Percentiles rank a stretch among this genome's conserved stretches.
phyloP scores from a whole-genome alignment of 495 filamentous ascomycete genomes.

The Penicillium silybi region DNA sequence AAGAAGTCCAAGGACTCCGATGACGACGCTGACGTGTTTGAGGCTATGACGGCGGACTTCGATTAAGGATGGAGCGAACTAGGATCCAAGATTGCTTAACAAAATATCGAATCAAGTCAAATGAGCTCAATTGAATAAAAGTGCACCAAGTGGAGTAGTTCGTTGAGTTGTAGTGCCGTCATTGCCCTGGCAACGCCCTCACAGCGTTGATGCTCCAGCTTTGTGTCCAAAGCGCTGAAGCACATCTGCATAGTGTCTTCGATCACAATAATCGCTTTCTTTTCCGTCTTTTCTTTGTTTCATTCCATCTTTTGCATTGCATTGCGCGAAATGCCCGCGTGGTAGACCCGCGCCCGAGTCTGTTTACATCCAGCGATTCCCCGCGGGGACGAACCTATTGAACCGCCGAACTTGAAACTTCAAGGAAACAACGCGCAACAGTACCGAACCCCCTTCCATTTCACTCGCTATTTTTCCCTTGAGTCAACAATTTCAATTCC shows the following conservation, averaged over 20 bases:
- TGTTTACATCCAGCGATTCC: slow-evolving; percentile 17
- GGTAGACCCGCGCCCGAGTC: background rate
- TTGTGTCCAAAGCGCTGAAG: background rate
- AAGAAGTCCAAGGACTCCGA: slow-evolving; percentile 11
- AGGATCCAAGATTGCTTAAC: too few relatives aligned
- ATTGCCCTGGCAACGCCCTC: slow-evolving; percentile 11
- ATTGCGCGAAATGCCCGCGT: slow-evolving; percentile 8
- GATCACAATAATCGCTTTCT: background rate
- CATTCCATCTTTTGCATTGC: slow-evolving; percentile 6
- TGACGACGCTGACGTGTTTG: slow-evolving; percentile 27
- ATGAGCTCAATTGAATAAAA: background rate
- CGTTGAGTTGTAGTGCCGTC: background rate
- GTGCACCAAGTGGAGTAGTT: background rate
- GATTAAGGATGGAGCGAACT: slow-evolving; percentile 16
- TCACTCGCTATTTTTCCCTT: slow-evolving; percentile 8
- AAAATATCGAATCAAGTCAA: background rate
- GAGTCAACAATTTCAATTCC: background rate
- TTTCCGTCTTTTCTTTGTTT: background rate
- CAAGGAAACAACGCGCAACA: slow-evolving; percentile 24
- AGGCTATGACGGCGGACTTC: slow-evolving; percentile 33
- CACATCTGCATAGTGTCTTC: background rate
- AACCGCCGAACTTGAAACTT: slow-evolving; percentile 10
- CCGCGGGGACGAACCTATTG: slow-evolving; percentile 12
- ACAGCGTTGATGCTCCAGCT: background rate
- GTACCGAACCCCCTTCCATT: slow-evolving; percentile 19